These are phyloP conservation scores for Lasiodiplodia hormozganensis DNA, from an alignment of 2,329 filamentous ascomycete species.

Conservation along the genomic window DNA sequence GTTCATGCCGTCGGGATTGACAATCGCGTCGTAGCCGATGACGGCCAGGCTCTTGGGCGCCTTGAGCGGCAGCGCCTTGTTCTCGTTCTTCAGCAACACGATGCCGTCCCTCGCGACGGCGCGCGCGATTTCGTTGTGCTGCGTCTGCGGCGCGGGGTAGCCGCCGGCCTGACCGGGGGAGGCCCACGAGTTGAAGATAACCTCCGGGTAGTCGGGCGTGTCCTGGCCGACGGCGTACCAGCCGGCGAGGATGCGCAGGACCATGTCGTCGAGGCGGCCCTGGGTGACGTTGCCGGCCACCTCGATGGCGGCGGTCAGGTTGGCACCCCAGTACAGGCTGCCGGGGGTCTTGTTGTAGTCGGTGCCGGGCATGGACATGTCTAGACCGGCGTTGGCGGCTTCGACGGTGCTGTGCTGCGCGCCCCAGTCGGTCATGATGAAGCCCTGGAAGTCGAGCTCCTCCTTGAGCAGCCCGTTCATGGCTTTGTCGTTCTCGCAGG, in stretches of 20 bases:
- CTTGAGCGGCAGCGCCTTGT: slow-evolving; percentile 74
- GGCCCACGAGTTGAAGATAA: slow-evolving; percentile 51
- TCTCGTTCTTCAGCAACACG: slow-evolving; percentile 67
- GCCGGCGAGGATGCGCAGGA: slow-evolving; percentile 51
- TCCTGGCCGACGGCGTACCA: slow-evolving; percentile 60
- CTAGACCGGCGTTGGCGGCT: slow-evolving; percentile 55
- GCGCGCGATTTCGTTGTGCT: slow-evolving; percentile 49
- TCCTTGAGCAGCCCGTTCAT: slow-evolving; percentile 59
- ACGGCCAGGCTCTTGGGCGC: slow-evolving; percentile 64
- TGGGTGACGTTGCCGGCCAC: slow-evolving; percentile 88
- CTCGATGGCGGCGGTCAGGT: slow-evolving; percentile 77
- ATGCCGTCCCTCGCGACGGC: slow-evolving; percentile 56
- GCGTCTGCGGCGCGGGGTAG: slow-evolving; percentile 45
- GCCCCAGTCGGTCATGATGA: slow-evolving; percentile 50
- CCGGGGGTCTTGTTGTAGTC: slow-evolving; percentile 41
- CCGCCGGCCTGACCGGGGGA: slow-evolving; percentile 32
- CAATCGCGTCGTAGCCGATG: slow-evolving; percentile 83
- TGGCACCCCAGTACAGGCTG: slow-evolving; percentile 74
- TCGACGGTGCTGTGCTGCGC: slow-evolving; percentile 51
- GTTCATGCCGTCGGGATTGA: slow-evolving; percentile 78
- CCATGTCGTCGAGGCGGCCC: slow-evolving; percentile 92
- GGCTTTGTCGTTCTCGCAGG: slow-evolving; percentile 57
- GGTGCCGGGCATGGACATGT: slow-evolving; percentile 59
- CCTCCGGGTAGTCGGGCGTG: slow-evolving; percentile 47
- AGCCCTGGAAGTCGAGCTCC: slow-evolving; percentile 58